Evolutionary conservation across 768 basidiomycete species (phyloP).

Genomic region (Amanita fuliginea): DNA sequence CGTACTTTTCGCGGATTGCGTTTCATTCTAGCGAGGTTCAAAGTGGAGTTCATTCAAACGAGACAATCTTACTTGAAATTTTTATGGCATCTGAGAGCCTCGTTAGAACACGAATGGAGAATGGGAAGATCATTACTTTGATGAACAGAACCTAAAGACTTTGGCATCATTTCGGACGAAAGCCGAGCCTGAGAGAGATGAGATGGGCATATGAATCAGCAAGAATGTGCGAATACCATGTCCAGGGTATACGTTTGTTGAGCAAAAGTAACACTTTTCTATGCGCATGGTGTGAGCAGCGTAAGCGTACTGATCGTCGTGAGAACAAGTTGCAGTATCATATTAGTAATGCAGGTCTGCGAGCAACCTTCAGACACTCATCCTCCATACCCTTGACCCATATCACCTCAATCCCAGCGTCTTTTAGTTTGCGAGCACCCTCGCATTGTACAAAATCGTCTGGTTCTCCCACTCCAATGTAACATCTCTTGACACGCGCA

Average conservation of each 20-base stretch:
- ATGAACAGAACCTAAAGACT: conserved; percentile 95
- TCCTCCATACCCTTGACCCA: conserved; percentile 68
- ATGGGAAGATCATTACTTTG: conserved; percentile 53
- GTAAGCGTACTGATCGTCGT: not conserved
- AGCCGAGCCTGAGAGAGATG: conserved; percentile 50
- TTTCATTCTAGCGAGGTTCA: conserved; percentile 67
- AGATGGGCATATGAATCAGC: not conserved
- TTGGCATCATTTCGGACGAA: conserved; percentile 99
- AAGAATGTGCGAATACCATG: conserved; percentile 44
- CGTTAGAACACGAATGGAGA: not conserved
- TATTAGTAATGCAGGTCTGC: conserved; percentile 30
- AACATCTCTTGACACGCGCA: conserved; percentile 62
- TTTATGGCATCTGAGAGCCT: conserved; percentile 77
- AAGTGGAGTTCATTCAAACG: not conserved
- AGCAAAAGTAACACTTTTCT: conserved; percentile 99
- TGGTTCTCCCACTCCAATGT: conserved; percentile 86
- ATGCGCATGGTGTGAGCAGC: conserved; percentile 59
- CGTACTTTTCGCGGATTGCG: conserved; percentile 97
- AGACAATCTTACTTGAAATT: conserved; percentile 83
- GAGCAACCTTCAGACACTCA: conserved; percentile 72
- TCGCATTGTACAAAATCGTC: conserved; percentile 92
- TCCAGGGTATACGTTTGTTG: conserved; percentile 92
- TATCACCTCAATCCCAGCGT: conserved; percentile 65
- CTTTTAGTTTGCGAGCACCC: conserved; percentile 62
- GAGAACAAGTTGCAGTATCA: not conserved